Evolutionary conservation across 2,329 filamentous ascomycete species (phyloP).

Genomic region (Zarea fungicola): DNA sequence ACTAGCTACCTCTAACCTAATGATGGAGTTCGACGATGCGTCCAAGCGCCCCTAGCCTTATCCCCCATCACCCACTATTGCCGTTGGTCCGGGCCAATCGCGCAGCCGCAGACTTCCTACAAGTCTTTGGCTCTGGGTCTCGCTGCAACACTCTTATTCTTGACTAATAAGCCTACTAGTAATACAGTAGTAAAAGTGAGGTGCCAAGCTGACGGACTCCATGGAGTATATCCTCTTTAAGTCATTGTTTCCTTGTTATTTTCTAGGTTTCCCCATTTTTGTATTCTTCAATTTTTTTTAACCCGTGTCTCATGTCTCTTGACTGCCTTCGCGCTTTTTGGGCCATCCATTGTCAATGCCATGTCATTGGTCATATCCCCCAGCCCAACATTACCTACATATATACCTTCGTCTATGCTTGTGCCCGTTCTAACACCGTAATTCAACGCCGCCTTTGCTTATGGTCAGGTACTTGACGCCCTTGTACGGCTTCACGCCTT

Average conservation of each 20-base stretch:
- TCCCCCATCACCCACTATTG: no score
- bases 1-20: not conserved
- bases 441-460: conserved; percentile 59
- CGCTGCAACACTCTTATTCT: conserved; percentile 12
- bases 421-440: conserved; percentile 43
- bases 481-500: conserved; percentile 91
- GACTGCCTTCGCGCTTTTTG: not conserved
- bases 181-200: conserved; percentile 12
- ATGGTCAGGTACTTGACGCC: conserved; percentile 94
- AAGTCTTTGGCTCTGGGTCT: not conserved
- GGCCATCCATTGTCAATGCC: not conserved
- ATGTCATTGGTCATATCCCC: no score
- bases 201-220: conserved; percentile 9
- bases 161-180: conserved; percentile 8
- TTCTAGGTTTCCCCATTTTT: not conserved
- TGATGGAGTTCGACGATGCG: not conserved
- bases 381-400: no score
- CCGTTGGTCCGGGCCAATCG: conserved; percentile 4
- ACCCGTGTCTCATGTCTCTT: conserved; percentile 4
- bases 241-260: not conserved
- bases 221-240: conserved; percentile 2
- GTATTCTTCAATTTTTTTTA: not conserved
- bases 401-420: not conserved
- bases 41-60: not conserved
- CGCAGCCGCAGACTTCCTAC: not conserved